A percentile compares a stretch with the other conserved stretches of the same genome.
Evolutionary conservation across 2,329 filamentous ascomycete species (phyloP).

Genomic region (Cladosporium austrohemisphaericum): DNA sequence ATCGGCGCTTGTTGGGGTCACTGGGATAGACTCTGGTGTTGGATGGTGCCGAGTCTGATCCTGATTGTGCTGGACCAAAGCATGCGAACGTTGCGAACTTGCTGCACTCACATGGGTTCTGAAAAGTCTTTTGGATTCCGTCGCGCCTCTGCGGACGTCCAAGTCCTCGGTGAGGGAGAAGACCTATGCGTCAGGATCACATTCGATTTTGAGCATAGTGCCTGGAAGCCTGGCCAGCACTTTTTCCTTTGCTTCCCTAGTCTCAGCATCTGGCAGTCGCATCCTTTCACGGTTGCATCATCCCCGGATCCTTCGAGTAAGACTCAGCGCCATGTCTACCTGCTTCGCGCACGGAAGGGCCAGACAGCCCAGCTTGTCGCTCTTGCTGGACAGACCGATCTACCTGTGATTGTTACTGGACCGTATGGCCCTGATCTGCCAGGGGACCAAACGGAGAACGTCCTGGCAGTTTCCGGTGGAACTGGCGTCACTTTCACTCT

Average conservation of each 20-base stretch:
- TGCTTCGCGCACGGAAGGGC: constrained; percentile 42
- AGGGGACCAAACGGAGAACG: constrained; percentile 15
- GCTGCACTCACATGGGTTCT: constrained; percentile 50
- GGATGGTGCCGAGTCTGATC: constrained; percentile 62
- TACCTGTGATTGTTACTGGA: constrained; percentile 58
- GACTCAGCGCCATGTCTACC: constrained; percentile 33
- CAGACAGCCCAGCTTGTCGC: constrained; percentile 56
- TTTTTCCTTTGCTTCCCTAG: constrained; percentile 67
- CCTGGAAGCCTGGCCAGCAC: constrained; percentile 65
- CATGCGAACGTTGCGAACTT: constrained; percentile 55
- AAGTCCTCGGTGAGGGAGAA: constrained; percentile 55
- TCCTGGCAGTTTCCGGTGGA: constrained; percentile 46
- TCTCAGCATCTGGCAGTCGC: constrained; percentile 66
- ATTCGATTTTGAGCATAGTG: constrained; percentile 56
- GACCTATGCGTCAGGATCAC: constrained; percentile 65
- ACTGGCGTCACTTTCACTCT: constrained; percentile 58
- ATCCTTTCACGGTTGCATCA: constrained; percentile 65
- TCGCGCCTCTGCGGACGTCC: constrained; percentile 48
- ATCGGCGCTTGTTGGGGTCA: constrained; percentile 73
- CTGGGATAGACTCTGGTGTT: constrained; percentile 65
- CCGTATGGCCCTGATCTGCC: constrained; percentile 56
- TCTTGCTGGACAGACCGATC: constrained; percentile 27
- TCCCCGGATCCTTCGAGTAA: constrained; percentile 38
- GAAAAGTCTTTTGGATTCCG: constrained; percentile 48
- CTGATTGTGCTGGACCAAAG: constrained; percentile 65